Evolutionary conservation across 176 grass and related monocot genomes (phyloP).

Genomic region (Oryza glumipatula): DNA sequence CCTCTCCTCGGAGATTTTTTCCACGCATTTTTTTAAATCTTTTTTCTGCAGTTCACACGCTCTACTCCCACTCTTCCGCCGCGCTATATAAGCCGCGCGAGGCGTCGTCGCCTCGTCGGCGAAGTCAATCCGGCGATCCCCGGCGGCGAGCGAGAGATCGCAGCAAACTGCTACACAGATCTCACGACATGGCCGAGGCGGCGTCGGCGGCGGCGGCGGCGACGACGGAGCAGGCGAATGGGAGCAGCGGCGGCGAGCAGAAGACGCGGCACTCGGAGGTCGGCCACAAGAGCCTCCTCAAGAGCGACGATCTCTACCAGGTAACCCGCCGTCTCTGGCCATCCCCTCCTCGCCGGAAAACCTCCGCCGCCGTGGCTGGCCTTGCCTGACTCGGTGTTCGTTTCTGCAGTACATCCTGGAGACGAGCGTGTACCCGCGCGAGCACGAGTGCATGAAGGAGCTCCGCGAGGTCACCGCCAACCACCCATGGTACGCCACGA

Average conservation of each 20-base stretch:
- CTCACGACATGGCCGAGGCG: constrained; percentile 50
- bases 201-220: background rate
- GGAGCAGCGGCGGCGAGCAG: constrained; percentile 61
- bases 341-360: no score
- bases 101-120: background rate
- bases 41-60: background rate
- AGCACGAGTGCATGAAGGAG: constrained; percentile 90
- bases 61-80: background rate
- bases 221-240: constrained; percentile 37
- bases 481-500: constrained; percentile 61
- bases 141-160: background rate
- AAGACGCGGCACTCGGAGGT: constrained; percentile 81
- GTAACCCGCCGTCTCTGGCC: constrained; percentile 24
- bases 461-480: constrained; percentile 74
- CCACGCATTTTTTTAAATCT: background rate
- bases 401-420: constrained; percentile 77
- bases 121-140: background rate
- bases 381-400: background rate
- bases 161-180: background rate
- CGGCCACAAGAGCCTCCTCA: constrained; percentile 89
- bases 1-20: background rate
- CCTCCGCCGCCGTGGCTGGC: background rate
- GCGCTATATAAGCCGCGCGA: constrained; percentile 7
- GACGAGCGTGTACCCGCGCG: constrained; percentile 80
- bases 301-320: constrained; percentile 93